Evolutionary conservation across 257 asterid species (phyloP).

Genomic region (Nicotiana benthamiana): DNA sequence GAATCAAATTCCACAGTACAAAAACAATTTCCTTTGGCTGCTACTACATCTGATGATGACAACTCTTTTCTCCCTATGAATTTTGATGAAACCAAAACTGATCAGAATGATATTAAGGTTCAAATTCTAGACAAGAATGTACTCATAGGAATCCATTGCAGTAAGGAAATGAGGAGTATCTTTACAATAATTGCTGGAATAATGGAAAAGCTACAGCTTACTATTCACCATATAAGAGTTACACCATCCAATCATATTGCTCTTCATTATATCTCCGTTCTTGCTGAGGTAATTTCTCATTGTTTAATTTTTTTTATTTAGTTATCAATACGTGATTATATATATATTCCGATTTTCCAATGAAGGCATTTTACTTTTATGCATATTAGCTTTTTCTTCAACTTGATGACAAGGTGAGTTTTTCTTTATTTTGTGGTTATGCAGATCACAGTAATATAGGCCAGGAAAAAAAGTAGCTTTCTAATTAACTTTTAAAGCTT

Average conservation of each 20-base stretch:
- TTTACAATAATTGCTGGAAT: neutral
- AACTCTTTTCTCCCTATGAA: neutral
- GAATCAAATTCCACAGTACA: neutral
- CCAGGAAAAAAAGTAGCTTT: too few species aligned
- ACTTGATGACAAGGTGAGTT: too few species aligned
- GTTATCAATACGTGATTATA: neutral
- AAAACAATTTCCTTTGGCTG: neutral
- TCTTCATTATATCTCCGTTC: neutral
- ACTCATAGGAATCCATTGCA: neutral
- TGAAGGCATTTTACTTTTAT: too few species aligned
- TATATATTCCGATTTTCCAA: too few species aligned
- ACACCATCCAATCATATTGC: neutral
- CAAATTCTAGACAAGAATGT: neutral
- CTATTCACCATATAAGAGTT: conserved; percentile 3
- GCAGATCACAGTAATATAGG: too few species aligned
- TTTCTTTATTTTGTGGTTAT: too few species aligned
- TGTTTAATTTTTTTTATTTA: neutral
- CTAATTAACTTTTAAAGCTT: too few species aligned
- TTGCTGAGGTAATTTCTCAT: neutral
- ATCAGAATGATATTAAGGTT: neutral
- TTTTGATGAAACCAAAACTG: neutral
- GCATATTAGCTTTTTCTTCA: too few species aligned
- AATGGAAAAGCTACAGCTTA: neutral
- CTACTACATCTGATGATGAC: neutral
- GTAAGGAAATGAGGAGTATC: neutral